Percentiles rank a stretch among this genome's conserved stretches.
Conservation (phyloP, 2,329 filamentous ascomycete genomes). For the Botrytis pseudocinerea region DNA sequence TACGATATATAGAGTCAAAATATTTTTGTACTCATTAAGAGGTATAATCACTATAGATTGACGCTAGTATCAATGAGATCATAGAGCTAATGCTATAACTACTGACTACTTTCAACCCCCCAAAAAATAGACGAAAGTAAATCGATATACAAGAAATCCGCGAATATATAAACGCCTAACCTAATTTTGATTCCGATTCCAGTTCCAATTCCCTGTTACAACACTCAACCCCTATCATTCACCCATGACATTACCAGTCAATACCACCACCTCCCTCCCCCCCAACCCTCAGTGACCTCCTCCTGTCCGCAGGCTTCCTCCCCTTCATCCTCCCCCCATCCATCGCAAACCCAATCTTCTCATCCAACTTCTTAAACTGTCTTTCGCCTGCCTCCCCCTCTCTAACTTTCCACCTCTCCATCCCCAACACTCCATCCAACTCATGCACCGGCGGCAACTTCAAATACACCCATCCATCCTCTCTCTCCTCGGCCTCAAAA, state of each 20-base stretch:
- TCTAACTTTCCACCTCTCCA: constrained; percentile 74
- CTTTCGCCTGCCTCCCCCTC: constrained; percentile 59
- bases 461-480: constrained; percentile 76
- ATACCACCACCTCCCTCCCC: constrained; percentile 1
- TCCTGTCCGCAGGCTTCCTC: background rate
- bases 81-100: no score
- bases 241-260: constrained; percentile 2
- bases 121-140: no score
- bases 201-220: background rate
- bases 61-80: no score
- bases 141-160: background rate
- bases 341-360: constrained; percentile 22
- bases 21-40: no score
- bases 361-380: constrained; percentile 42
- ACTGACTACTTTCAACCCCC: no score
- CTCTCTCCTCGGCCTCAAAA: constrained; percentile 73
- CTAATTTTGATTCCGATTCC: background rate
- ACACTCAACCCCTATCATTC: background rate
- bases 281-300: background rate
- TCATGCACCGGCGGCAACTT: constrained; percentile 79
- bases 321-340: constrained; percentile 10
- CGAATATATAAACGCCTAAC: background rate
- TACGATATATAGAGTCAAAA: no score
- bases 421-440: constrained; percentile 76
- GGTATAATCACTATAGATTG: no score